Evolutionary conservation across 2,329 filamentous ascomycete species (phyloP), one percentile per base, ranked within the genome.

Genomic region (Knufia fluminis): DNA sequence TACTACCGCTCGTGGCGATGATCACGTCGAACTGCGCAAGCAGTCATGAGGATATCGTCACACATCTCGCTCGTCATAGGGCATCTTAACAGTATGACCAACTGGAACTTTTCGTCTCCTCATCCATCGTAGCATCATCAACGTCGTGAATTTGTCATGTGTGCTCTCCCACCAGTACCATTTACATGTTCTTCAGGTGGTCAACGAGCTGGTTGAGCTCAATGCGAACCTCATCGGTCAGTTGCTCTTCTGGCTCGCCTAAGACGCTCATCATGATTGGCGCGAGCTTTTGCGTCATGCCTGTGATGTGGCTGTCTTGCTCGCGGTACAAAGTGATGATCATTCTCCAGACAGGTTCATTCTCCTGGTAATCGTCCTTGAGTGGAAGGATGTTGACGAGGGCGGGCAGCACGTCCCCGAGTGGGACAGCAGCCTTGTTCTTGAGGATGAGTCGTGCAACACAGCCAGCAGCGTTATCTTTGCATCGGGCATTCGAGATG

Each of bases 331-430:
- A 78, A 68, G 85, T 82, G 67, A 86, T 83, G 61, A 98, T 83
- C 79, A 90, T 94, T 66, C 85, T 79, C 71, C 85, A 98, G 52
- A 97, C 82, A 7, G 92, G 89, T 61, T 87, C 86, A 70, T 98
- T 97, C 78, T 97, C 92, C 69, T 96, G 89, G 61, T 80, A 97
- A 67, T 97, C 92, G 64, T 95, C 90, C 67, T 86, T 86, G 54
- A 97, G 75, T 8, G 92, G 92, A 32, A 97, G 78, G 23, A 90
- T 77, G 53, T 79, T 78, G 50, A 94, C 78, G 23, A 97, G 71
- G 1, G 80, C 81, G 22, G 91, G 90, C 1, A 98, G 78, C 17
- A 94, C 86, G 52, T 95, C 82, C 33, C 77, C 71, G 47, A 94
- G 77, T 16, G 91, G 89, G 8, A 94, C 82, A 58, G 79, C 79